A percentile compares a stretch with the other conserved stretches of the same genome.
phyloP scores from a whole-genome alignment of 1,284 basidiomycete genomes.

The Pisolithus thermaeus region DNA sequence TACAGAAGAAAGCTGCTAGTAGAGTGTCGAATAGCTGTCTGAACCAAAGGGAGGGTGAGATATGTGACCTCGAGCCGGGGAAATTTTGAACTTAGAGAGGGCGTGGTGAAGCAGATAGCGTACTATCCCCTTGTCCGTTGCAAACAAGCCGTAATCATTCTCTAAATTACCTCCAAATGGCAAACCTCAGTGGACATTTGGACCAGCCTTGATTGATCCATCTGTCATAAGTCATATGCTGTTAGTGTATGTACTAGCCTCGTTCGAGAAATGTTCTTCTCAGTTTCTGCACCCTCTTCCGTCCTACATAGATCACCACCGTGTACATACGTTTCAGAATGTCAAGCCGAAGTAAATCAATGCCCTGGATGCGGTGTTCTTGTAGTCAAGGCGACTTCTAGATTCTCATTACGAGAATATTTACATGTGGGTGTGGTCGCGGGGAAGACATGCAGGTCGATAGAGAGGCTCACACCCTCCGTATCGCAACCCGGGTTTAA shows the following conservation, averaged over 20 bases:
- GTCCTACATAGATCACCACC: too few relatives aligned
- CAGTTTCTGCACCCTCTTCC: too few relatives aligned
- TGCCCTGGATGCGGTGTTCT: too few relatives aligned
- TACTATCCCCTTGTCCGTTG: slow-evolving; percentile 2
- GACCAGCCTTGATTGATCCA: slow-evolving; percentile 13
- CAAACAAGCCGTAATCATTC: slow-evolving; percentile 20
- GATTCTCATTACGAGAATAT: too few relatives aligned
- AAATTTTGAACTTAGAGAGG: slow-evolving; percentile 24
- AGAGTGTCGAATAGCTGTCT: neutral
- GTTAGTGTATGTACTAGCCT: too few relatives aligned
- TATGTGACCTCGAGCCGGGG: slow-evolving; percentile 12
- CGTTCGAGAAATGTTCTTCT: too few relatives aligned
- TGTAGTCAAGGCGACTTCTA: too few relatives aligned
- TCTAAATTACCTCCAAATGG: slow-evolving; percentile 11
- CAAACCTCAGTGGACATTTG: slow-evolving; percentile 9
- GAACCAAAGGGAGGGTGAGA: slow-evolving; percentile 10
- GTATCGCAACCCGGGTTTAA: slow-evolving; percentile 3
- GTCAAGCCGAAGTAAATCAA: too few relatives aligned
- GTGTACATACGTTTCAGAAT: too few relatives aligned
- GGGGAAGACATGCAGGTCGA: too few relatives aligned
- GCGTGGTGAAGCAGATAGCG: slow-evolving; percentile 18
- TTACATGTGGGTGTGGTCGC: too few relatives aligned
- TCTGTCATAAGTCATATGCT: neutral
- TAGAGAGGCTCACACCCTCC: too few relatives aligned
- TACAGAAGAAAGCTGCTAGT: neutral